A percentile compares a stretch with the other conserved stretches of the same genome.
phyloP scores from a whole-genome alignment of 495 filamentous ascomycete species.

The Xylaria scruposa region DNA sequence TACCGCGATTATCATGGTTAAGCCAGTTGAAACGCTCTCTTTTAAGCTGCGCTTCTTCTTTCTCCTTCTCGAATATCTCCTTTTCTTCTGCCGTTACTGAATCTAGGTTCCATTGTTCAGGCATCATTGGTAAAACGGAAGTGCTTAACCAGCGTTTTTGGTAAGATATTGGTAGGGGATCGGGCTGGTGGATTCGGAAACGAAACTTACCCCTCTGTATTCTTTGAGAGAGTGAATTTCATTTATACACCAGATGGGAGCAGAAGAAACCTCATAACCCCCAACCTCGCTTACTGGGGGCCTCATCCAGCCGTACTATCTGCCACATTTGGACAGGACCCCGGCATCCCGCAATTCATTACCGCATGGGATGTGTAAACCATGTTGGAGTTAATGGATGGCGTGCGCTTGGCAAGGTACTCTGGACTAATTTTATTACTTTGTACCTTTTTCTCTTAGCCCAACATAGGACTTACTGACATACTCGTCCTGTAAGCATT shows the following conservation, averaged over 20 bases:
- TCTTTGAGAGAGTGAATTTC: background rate
- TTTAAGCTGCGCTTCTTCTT: background rate
- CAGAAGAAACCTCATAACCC: background rate
- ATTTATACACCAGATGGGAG: background rate
- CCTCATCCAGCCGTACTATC: background rate
- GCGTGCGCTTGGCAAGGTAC: background rate
- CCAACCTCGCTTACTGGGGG: background rate
- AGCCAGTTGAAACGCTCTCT: background rate
- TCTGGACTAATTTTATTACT: background rate
- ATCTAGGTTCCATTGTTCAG: background rate
- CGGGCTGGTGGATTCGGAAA: background rate
- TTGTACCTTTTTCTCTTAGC: background rate
- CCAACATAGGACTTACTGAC: background rate
- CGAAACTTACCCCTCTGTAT: background rate
- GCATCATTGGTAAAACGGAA: background rate
- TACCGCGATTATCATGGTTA: constrained; percentile 4
- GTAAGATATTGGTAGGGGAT: too few species aligned
- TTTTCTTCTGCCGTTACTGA: background rate
- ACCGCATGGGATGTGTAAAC: background rate
- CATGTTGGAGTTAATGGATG: background rate
- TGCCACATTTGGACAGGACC: background rate
- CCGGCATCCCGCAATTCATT: background rate
- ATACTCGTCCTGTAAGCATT: background rate
- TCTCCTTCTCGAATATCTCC: background rate
- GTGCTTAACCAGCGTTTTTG: background rate